Percentiles rank a stretch among this genome's conserved stretches.
Evolutionary conservation across 164 flowering plant genomes (phyloP).

Genomic region (Kalanchoe fedtschenkoi): DNA sequence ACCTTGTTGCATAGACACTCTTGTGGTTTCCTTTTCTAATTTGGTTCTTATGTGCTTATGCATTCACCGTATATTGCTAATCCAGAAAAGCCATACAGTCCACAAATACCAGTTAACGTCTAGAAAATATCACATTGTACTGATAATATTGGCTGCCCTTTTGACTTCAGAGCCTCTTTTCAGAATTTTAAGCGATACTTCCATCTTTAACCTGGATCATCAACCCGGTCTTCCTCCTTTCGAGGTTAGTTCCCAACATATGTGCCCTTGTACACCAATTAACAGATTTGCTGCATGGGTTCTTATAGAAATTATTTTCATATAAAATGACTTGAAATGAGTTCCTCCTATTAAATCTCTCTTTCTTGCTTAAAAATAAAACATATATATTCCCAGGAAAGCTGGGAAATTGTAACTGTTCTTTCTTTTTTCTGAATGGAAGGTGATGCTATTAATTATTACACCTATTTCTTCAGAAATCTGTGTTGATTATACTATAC

Average conservation of each 20-base stretch:
- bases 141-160: conserved; percentile 49
- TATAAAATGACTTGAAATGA: too few relatives aligned
- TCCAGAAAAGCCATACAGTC: conserved; percentile 33
- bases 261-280: too few relatives aligned
- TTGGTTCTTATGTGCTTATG: conserved; percentile 57
- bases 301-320: not conserved
- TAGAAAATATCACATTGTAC: conserved; percentile 44
- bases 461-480: not conserved
- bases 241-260: conserved; percentile 39
- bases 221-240: conserved; percentile 59
- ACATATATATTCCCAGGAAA: too few relatives aligned
- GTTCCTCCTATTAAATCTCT: too few relatives aligned
- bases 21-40: conserved; percentile 55
- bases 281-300: not conserved
- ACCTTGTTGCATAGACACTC: conserved; percentile 63
- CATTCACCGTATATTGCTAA: conserved; percentile 54
- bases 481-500: not conserved
- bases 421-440: too few relatives aligned
- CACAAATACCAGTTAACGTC: conserved; percentile 51
- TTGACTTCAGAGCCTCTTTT: conserved; percentile 59
- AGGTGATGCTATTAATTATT: too few relatives aligned
- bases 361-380: too few relatives aligned
- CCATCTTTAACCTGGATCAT: conserved; percentile 50
- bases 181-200: conserved; percentile 61
- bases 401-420: too few relatives aligned